Evolutionary conservation across 2,329 filamentous ascomycete species (phyloP), one percentile per base, ranked within the genome.

Genomic region (Ophiostoma ips): DNA sequence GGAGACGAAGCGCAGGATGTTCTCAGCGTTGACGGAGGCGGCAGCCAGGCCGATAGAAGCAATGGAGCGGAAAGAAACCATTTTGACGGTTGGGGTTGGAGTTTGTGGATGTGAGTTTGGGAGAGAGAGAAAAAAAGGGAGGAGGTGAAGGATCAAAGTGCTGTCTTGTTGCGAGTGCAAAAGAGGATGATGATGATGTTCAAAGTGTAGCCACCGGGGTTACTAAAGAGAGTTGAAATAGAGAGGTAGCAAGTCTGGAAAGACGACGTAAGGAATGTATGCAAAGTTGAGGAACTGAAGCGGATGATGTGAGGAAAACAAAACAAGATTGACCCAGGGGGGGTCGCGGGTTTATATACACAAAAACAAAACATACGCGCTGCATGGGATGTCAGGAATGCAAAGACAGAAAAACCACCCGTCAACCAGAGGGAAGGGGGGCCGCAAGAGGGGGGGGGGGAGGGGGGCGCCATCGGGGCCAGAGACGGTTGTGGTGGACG

Each of bases 1-100:
- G 57, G 75, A 79, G 63, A 71, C 58, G 66, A 82, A 80, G 56
- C 72, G 76, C 58, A 82, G 64, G 34, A 64, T 64, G 63, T 71
- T 73, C 60, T 60, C 62, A 52, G 71, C 73, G 50, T 60, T 61
- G 58, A 62, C 69, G 47, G 36, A 30, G 53, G 68, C 62, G 9
- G 52, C 43, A 18, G 24, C 24, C 24, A 50, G 33, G 30, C 43
- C 31, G 10, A 34, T 13, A 9, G 38, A 37, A 8, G 33, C 40
- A 19, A 46, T 8, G 36, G 30, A 21, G 36, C 47, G 50, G 37
- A 54, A 18, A 30, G 44, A 50, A 36, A 49, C 36, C 50, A 54
- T 54, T 10, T 30, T 54, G 52, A 31, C 9, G 28, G 19, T 37
- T n/a, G n/a, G n/a, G n/a, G 19, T 37, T 18, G 19, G 18, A 15